These are phyloP conservation scores for Passiflora organensis DNA, from an alignment of 345 rosid genomes.

Conservation along the genomic window DNA sequence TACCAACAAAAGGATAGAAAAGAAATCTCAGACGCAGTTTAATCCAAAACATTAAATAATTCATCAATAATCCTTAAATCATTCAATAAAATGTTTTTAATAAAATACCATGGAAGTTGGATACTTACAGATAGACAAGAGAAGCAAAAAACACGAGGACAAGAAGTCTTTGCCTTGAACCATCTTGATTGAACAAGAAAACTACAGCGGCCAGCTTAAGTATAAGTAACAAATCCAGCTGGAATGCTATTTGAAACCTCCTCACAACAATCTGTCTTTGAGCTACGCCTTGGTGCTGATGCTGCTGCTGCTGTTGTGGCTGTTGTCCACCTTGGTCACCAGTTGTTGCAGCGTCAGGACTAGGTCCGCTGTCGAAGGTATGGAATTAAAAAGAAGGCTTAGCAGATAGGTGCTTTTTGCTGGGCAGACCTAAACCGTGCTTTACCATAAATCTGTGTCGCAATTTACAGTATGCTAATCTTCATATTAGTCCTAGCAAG, in stretches of 20 bases:
- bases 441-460: neutral
- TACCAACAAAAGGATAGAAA: no score
- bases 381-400: neutral
- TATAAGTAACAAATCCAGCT: conserved; percentile 81
- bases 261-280: conserved; percentile 74
- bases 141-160: conserved; percentile 82
- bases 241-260: conserved; percentile 90
- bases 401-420: neutral
- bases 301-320: conserved; percentile 43
- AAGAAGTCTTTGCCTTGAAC: conserved; percentile 85
- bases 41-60: neutral
- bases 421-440: neutral
- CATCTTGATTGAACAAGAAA: conserved; percentile 96
- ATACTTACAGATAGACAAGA: conserved; percentile 80
- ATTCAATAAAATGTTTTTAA: neutral
- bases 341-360: conserved; percentile 34
- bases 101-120: neutral
- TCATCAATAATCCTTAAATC: neutral
- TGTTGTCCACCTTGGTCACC: conserved; percentile 41
- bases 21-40: neutral
- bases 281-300: conserved; percentile 59
- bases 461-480: no score
- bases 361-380: conserved; percentile 27
- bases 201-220: conserved; percentile 90
- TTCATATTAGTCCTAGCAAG: no score